Conservation (phyloP, 2,329 filamentous ascomycete species). For the Penicillium glabrum region DNA sequence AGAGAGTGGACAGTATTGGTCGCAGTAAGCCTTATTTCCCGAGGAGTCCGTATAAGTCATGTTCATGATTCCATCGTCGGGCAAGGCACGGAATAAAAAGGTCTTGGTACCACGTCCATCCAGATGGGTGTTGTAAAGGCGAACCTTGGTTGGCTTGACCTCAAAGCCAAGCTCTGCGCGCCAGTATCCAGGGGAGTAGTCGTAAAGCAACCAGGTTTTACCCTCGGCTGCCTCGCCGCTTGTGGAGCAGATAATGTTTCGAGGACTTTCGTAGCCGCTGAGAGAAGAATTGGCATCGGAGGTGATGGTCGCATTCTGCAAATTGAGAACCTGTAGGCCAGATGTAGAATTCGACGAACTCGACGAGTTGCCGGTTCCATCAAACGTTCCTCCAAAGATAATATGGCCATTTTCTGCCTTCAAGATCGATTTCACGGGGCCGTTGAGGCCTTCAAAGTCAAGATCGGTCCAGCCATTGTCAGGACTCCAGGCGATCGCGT, state of each 20-base stretch:
- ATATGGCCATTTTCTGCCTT: conserved; percentile 80
- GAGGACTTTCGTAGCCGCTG: conserved; percentile 71
- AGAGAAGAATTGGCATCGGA: conserved; percentile 61
- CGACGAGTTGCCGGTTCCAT: conserved; percentile 77
- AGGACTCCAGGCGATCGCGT: conserved; percentile 79
- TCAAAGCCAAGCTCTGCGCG: conserved; percentile 77
- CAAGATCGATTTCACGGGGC: conserved; percentile 80
- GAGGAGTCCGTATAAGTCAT: conserved; percentile 80
- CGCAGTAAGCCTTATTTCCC: conserved; percentile 69
- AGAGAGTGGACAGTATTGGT: conserved; percentile 80
- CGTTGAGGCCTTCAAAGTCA: conserved; percentile 92
- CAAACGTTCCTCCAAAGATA: conserved; percentile 88
- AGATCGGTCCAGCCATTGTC: conserved; percentile 72
- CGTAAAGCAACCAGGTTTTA: conserved; percentile 79
- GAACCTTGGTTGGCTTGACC: conserved; percentile 82
- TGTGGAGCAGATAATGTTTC: conserved; percentile 79
- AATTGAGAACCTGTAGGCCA: conserved; percentile 76
- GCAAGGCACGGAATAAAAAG: conserved; percentile 81
- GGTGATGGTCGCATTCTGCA: conserved; percentile 74
- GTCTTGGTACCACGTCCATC: conserved; percentile 84
- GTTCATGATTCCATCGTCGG: conserved; percentile 92
- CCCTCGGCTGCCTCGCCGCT: conserved; percentile 65
- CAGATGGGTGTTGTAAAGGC: conserved; percentile 82
- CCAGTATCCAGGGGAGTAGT: conserved; percentile 78
- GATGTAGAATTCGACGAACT: conserved; percentile 56